Evolutionary conservation across 1,284 basidiomycete genomes (phyloP), one percentile per base, ranked within the genome.

Genomic region (Agroathelia rolfsii): DNA sequence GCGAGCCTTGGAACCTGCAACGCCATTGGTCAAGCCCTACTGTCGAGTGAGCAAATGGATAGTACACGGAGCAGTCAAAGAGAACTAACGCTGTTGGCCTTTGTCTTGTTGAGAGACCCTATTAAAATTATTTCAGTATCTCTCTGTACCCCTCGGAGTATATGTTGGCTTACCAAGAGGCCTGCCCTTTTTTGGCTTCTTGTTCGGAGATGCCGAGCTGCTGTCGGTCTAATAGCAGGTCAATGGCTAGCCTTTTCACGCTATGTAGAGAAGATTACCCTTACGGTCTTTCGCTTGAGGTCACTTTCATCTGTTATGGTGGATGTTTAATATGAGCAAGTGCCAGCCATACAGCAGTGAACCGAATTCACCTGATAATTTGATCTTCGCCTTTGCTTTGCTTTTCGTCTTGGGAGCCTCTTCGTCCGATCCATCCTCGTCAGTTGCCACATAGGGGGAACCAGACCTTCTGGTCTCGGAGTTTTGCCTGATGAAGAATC

Each of bases 211-310:
- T n/a, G n/a, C n/a, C n/a, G n/a, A n/a, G n/a, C n/a, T n/a, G n/a
- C n/a, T n/a, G n/a, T n/a, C n/a, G n/a, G n/a, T n/a, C n/a, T n/a
- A n/a, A n/a, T n/a, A n/a, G n/a, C n/a, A n/a, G n/a, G n/a, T n/a
- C n/a, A n/a, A n/a, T n/a, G n/a, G n/a, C n/a, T n/a, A n/a, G n/a
- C n/a, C n/a, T n/a, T n/a, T n/a, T n/a, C n/a, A n/a, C n/a, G n/a
- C n/a, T n/a, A n/a, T n/a, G n/a, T n/a, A n/a, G n/a, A n/a, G 18
- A 28, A 6, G 10, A 9, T 12, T 8, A 6, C 13, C 53, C 66
- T 33, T 50, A 77, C 81, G 46, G 78, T 62, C 58, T 85, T 85
- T 30, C 77, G 72, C 47, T 79, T 79, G 32, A 72, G 51, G 30
- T 69, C 69, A 47, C 72, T 65, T 34, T 80, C 78, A 41, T 79